These are phyloP conservation scores for Blastobotrys americana DNA, from an alignment of 805 yeast genomes.

Conservation along the genomic window DNA sequence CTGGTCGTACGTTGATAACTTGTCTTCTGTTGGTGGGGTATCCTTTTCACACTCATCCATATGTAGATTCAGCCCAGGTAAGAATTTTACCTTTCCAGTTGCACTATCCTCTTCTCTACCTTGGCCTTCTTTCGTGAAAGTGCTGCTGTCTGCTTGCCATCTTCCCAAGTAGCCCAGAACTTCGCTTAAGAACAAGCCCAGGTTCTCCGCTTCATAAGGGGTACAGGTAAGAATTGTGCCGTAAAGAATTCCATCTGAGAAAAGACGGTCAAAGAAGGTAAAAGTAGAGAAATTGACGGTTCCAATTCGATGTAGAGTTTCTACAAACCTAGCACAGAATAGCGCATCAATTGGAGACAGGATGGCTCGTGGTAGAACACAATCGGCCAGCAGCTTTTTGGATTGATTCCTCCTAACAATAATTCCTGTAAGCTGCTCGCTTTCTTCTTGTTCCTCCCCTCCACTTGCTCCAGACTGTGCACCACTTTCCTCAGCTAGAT, in stretches of 20 bases:
- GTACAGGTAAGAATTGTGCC: constrained; percentile 65
- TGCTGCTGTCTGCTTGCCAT: constrained; percentile 36
- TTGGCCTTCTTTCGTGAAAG: constrained; percentile 29
- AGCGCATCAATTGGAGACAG: constrained; percentile 82
- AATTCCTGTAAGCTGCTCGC: neutral
- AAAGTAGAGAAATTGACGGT: constrained; percentile 36
- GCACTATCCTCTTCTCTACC: constrained; percentile 18
- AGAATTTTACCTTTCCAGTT: constrained; percentile 13
- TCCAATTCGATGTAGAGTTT: constrained; percentile 40
- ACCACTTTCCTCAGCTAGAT: constrained; percentile 4
- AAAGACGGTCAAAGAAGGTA: constrained; percentile 39
- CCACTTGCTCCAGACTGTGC: neutral
- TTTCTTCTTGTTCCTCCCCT: constrained; percentile 3
- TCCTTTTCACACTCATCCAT: constrained; percentile 8
- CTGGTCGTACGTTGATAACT: constrained; percentile 28
- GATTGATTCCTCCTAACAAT: constrained; percentile 16
- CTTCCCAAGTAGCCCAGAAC: constrained; percentile 42
- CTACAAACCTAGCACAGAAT: constrained; percentile 54
- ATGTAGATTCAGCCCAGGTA: constrained; percentile 23
- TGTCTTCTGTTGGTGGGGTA: constrained; percentile 7
- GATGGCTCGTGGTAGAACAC: constrained; percentile 67
- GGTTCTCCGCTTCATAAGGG: constrained; percentile 68
- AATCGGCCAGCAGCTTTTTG: constrained; percentile 45
- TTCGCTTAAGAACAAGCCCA: constrained; percentile 65
- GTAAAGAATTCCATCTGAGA: constrained; percentile 42